Evolutionary conservation across 352 stramenopile species (phyloP), one percentile per base, ranked within the genome.

Genomic region (Phytophthora kernoviae): DNA sequence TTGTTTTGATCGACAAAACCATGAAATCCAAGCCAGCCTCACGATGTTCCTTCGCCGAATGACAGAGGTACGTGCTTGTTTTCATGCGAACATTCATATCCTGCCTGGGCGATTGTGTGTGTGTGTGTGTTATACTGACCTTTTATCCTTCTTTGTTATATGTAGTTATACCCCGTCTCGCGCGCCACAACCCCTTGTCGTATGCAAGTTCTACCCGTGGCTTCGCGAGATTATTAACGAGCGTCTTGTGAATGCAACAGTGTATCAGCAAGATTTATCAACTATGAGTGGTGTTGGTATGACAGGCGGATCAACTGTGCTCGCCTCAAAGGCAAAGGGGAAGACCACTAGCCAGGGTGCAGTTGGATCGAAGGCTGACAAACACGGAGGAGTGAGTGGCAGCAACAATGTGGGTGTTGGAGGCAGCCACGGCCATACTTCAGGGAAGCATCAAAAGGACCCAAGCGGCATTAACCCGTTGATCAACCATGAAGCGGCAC

Each of bases 161-260:
- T 59, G 18, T 72, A 96, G 84, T 64, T 96, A 30, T 95, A 93
- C 61, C 88, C 85, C 87, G 1, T 81, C 65, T 26, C 73, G 72
- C 18, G 76, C 84, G 4, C 84, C 87, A 0, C 81, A 88, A 53
- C 79, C 90, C 37, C 66, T 96, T 5, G 62, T 91, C 6, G 74
- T 83, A 34, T 94, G 87, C 63, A 93, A 94, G 33, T 96, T 94
- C 42, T 96, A 96, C 61, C 81, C 80, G 12, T 96, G 88, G 88
- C 78, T 96, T 9, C 83, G 84, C 26, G 87, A 95, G 20, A 93
- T 94, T 65, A 70, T 96, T 42, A 91, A 84, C 32, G 85, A 96
- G 27, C 79, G 87, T 21, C 57, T 96, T 15, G 45, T 92, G 40
- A 92, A 80, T 37, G 84, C 85, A 15, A 70, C 76, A 3, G 63